A percentile compares a stretch with the other conserved stretches of the same genome.
Evolutionary conservation across 345 rosid species (phyloP).

Genomic region (Eucalyptus erythrocorys): DNA sequence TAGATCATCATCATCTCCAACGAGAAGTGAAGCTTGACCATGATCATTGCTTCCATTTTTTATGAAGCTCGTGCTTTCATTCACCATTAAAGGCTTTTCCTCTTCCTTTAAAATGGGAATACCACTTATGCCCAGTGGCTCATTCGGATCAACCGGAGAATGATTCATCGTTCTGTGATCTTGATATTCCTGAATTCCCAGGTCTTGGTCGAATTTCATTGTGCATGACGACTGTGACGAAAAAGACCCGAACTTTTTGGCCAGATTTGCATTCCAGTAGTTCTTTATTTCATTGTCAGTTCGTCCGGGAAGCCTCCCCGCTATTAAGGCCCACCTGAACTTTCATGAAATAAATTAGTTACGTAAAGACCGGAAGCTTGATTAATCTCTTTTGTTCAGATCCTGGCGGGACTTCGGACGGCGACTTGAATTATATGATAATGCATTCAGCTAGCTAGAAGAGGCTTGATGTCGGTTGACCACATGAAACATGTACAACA

Average conservation of each 20-base stretch:
- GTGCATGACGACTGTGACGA: neutral
- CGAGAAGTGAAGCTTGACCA: neutral
- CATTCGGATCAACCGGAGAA: neutral
- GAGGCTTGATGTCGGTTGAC: neutral
- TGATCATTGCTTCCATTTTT: neutral
- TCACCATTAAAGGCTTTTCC: neutral
- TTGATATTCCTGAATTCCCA: neutral
- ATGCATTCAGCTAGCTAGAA: neutral
- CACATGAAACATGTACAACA: neutral
- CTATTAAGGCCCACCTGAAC: neutral
- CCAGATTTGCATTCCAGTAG: neutral
- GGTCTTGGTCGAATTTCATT: neutral
- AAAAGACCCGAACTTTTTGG: neutral
- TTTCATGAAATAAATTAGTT: neutral
- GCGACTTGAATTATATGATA: neutral
- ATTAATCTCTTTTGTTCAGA: neutral
- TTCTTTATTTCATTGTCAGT: neutral
- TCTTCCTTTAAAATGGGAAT: neutral
- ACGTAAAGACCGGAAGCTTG: neutral
- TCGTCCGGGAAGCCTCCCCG: neutral
- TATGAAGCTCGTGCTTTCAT: neutral
- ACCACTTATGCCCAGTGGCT: neutral
- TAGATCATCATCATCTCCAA: neutral
- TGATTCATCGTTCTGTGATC: neutral
- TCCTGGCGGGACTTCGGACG: neutral